phyloP scores from a whole-genome alignment of 2,329 filamentous ascomycete genomes.

The Fonsecaea pedrosoi region DNA sequence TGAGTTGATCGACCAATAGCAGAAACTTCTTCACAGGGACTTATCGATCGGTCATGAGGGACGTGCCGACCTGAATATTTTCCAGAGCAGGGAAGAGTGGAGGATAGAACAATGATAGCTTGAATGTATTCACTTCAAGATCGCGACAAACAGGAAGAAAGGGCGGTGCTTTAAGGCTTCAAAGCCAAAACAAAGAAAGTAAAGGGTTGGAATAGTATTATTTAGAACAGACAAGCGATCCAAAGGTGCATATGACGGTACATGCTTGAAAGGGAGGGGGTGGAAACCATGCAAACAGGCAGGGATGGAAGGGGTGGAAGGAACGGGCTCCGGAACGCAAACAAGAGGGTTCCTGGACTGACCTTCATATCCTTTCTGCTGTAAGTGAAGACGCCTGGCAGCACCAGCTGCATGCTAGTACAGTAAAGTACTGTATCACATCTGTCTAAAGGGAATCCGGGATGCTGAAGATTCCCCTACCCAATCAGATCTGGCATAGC shows the following conservation, averaged over 20 bases:
- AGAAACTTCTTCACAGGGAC: neutral
- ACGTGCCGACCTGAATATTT: neutral
- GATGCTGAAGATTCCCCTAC: slow-evolving; percentile 18
- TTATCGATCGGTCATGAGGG: neutral
- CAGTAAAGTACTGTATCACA: slow-evolving; percentile 33
- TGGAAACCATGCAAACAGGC: slow-evolving; percentile 40
- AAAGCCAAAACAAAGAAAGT: slow-evolving; percentile 20
- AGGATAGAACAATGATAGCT: slow-evolving; percentile 4
- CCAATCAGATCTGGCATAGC: slow-evolving; percentile 28
- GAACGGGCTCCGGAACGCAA: slow-evolving; percentile 32
- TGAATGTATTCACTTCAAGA: slow-evolving; percentile 6
- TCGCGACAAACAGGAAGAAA: slow-evolving; percentile 5
- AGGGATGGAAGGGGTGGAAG: slow-evolving; percentile 23
- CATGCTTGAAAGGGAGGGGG: slow-evolving; percentile 13
- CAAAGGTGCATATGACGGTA: slow-evolving; percentile 25
- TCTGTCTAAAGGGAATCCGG: slow-evolving; percentile 25
- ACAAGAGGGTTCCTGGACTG: slow-evolving; percentile 37
- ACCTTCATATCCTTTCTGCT: slow-evolving; percentile 24
- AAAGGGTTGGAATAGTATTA: slow-evolving; percentile 26
- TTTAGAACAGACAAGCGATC: slow-evolving; percentile 25
- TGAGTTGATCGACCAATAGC: neutral
- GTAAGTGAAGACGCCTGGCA: slow-evolving; percentile 22
- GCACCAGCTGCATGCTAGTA: slow-evolving; percentile 29
- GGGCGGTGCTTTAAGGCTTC: slow-evolving; percentile 9
- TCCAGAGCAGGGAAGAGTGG: neutral